Percentiles rank a stretch among this genome's conserved stretches.
Evolutionary conservation across 2,329 filamentous ascomycete species (phyloP).

Genomic region (Fusarium sp.): DNA sequence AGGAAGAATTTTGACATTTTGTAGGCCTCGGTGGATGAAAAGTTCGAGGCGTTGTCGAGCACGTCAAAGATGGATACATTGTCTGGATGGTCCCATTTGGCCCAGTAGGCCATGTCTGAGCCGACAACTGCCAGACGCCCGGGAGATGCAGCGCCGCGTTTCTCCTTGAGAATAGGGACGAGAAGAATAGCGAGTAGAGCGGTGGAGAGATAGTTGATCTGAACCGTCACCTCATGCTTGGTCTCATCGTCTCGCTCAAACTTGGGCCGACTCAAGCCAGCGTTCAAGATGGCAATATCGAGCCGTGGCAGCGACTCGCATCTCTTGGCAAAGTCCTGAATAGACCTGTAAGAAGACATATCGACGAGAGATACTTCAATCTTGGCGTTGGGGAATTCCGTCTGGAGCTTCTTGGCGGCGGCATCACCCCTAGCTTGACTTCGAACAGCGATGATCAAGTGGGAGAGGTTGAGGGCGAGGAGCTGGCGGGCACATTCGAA

Average conservation of each 20-base stretch:
- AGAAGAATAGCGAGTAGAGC: constrained; percentile 53
- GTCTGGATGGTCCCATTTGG: constrained; percentile 41
- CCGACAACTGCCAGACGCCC: constrained; percentile 51
- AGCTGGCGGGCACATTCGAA: constrained; percentile 62
- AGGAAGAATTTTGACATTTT: constrained; percentile 53
- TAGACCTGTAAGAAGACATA: constrained; percentile 62
- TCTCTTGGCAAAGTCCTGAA: constrained; percentile 58
- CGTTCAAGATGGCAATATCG: constrained; percentile 65
- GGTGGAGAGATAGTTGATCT: constrained; percentile 59
- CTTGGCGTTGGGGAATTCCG: constrained; percentile 51
- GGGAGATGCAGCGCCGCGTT: constrained; percentile 32
- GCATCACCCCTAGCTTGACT: constrained; percentile 59
- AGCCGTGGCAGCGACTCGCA: constrained; percentile 54
- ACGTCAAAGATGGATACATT: constrained; percentile 39
- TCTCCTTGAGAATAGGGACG: constrained; percentile 52
- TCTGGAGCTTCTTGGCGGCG: constrained; percentile 49
- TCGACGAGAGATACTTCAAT: constrained; percentile 67
- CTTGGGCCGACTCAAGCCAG: constrained; percentile 53
- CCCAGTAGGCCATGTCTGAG: constrained; percentile 52
- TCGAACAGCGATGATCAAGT: constrained; percentile 65
- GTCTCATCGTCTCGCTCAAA: constrained; percentile 49
- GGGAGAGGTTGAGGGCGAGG: constrained; percentile 56
- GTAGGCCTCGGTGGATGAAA: constrained; percentile 33
- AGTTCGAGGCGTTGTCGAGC: constrained; percentile 37
- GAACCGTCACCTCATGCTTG: constrained; percentile 60